Evolutionary conservation across 2,329 filamentous ascomycete species (phyloP).

Genomic region (Karstenula rhodostoma): DNA sequence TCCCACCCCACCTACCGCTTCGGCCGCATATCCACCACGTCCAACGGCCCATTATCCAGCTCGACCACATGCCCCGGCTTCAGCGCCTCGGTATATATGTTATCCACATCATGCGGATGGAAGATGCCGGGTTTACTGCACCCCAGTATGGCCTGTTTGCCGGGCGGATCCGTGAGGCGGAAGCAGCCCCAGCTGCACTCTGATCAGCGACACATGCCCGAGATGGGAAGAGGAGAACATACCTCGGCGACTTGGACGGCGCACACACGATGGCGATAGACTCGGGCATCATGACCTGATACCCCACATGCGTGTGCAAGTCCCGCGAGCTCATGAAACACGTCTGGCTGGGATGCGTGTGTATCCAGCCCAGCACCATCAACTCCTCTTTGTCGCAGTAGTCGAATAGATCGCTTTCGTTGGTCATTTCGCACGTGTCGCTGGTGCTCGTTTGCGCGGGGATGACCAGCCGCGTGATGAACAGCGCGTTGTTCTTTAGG

Average conservation of each 20-base stretch:
- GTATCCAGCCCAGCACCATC: conserved; percentile 93
- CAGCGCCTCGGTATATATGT: conserved; percentile 79
- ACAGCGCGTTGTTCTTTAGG: conserved; percentile 89
- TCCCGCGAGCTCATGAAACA: conserved; percentile 98
- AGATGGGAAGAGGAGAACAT: conserved; percentile 45
- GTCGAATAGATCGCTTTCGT: conserved; percentile 84
- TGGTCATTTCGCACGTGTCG: conserved; percentile 94
- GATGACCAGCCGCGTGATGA: conserved; percentile 87
- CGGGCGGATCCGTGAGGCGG: conserved; percentile 90
- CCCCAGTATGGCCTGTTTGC: conserved; percentile 81
- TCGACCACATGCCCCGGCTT: conserved; percentile 67
- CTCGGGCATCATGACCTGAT: conserved; percentile 96
- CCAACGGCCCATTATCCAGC: conserved; percentile 64
- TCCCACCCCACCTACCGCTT: conserved; percentile 26
- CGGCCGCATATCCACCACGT: conserved; percentile 68
- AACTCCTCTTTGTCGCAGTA: conserved; percentile 87
- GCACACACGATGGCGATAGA: conserved; percentile 97
- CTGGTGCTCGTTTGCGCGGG: conserved; percentile 89
- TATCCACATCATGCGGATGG: conserved; percentile 75
- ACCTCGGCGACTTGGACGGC: conserved; percentile 79
- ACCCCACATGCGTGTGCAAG: conserved; percentile 90
- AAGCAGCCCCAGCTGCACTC: conserved; percentile 83
- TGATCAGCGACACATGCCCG: not conserved
- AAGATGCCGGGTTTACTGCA: conserved; percentile 84
- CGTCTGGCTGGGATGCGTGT: conserved; percentile 94